phyloP scores from a whole-genome alignment of 768 basidiomycete species.

The Ephemerocybe angulata region DNA sequence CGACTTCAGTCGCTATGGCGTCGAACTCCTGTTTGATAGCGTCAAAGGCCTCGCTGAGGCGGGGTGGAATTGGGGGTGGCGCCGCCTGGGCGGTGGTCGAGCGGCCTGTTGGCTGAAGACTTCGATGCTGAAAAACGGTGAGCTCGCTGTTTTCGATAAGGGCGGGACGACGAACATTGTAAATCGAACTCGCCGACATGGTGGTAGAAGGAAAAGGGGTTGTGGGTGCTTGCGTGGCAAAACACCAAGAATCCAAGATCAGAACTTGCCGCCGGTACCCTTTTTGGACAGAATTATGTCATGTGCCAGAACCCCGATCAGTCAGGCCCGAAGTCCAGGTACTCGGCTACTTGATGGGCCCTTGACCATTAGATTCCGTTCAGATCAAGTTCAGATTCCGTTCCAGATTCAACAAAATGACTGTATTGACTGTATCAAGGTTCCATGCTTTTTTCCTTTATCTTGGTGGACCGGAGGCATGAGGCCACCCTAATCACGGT shows the following conservation, averaged over 20 bases:
- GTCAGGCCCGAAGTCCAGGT: neutral
- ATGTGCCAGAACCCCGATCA: neutral
- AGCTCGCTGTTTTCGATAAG: neutral
- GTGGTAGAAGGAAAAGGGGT: neutral
- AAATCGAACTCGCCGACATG: constrained; percentile 6
- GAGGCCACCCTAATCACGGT: no score
- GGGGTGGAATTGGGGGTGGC: neutral
- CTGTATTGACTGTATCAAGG: no score
- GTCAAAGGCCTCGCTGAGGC: constrained; percentile 14
- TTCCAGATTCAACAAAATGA: no score
- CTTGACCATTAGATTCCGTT: no score
- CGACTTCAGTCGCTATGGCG: constrained; percentile 7
- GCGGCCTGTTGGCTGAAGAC: constrained; percentile 7
- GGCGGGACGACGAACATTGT: neutral
- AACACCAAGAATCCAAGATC: neutral
- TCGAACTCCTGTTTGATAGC: constrained; percentile 15
- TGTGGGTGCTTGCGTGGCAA: neutral
- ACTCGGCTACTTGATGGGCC: no score
- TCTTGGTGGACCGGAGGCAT: no score
- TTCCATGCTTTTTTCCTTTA: no score
- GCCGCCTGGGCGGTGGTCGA: neutral
- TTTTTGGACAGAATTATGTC: neutral
- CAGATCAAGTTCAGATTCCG: no score
- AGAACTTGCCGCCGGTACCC: neutral
- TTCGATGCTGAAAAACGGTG: constrained; percentile 3